Evolutionary conservation across 495 filamentous ascomycete genomes (phyloP), one percentile per base, ranked within the genome.

Genomic region (Aspergillus mulundensis): DNA sequence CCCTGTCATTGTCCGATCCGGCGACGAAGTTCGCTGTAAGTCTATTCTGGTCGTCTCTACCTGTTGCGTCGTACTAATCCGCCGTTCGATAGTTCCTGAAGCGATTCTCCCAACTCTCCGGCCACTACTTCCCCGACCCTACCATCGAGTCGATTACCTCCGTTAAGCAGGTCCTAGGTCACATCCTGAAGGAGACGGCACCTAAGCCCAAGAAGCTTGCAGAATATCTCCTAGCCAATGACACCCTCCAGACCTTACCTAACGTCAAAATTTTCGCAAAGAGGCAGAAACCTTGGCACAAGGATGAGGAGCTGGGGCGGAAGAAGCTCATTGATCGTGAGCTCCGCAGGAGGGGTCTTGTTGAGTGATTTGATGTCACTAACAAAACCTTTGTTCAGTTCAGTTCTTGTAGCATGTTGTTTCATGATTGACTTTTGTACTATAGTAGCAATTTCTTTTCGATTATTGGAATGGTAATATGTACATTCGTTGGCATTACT

Each of bases 311-410:
- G 58, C 61, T 93, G 21, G 93, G 93, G 5, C 81, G 93, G 60
- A 90, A 86, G 84, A 94, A 95, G 82, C 62, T 91, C 25, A 91
- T 95, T 64, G 81, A 89, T 64, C 66, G 82, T 65, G 87, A 87
- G 72, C 78, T 95, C 40, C 71, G 80, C 63, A 75, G 80, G 59
- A 75, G 84, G 49, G 84, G 83, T 6, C 70, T 91, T 24, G 23
- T 53, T 56, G 40, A 25, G 42, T 56, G 39, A 42, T 42, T 43
- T 48, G 50, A 56, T 30, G 15, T 44, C 20, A 10, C 30, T 30
- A n/a, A 14, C 28, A 44, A 21, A 20, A 11, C 24, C 7, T 40
- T 16, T 59, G 21, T 58, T 45, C 50, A 39, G 57, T 58, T 41
- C 50, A 43, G 57, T 60, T 60, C 59, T 58, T 60, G 57, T 58